Conservation (phyloP, 139 green algal species). For the Dunaliella sp. region DNA sequence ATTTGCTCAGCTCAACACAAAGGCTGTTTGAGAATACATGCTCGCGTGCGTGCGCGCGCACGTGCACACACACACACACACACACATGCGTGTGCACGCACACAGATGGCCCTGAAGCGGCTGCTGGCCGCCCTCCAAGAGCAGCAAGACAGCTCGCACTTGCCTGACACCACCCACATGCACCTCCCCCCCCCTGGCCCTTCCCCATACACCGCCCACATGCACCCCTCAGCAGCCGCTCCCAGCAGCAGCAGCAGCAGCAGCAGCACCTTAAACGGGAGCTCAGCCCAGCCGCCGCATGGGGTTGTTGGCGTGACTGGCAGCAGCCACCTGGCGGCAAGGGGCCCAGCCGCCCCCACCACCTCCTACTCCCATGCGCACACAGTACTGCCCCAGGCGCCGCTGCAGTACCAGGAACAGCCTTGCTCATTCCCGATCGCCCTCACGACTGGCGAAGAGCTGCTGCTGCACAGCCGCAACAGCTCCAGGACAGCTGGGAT, state of each 20-base stretch:
- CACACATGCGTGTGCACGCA: not conserved
- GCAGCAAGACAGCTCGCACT: not conserved
- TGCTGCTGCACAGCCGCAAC: too few relatives aligned
- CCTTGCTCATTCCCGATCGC: too few relatives aligned
- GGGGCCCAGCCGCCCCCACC: not conserved
- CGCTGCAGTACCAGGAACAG: not conserved
- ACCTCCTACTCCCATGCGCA: not conserved
- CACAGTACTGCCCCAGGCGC: not conserved
- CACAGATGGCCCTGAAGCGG: conserved; percentile 6
- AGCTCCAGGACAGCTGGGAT: too few relatives aligned
- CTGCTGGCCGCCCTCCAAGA: not conserved
- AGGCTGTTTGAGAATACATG: not conserved
- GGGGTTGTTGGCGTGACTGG: too few relatives aligned
- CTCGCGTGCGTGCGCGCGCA: not conserved
- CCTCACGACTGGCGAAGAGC: too few relatives aligned
- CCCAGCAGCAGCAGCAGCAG: not conserved
- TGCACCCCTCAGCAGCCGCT: not conserved
- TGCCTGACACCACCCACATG: not conserved
- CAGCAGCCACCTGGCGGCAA: too few relatives aligned
- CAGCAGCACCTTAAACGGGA: not conserved
- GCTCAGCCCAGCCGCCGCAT: too few relatives aligned
- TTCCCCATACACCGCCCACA: not conserved
- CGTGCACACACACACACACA: not conserved
- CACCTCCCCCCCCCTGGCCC: not conserved
- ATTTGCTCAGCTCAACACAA: conserved; percentile 3